Base-by-base conservation (phyloP, 805 yeast genomes). In the Suhomyces faveliae region DNA sequence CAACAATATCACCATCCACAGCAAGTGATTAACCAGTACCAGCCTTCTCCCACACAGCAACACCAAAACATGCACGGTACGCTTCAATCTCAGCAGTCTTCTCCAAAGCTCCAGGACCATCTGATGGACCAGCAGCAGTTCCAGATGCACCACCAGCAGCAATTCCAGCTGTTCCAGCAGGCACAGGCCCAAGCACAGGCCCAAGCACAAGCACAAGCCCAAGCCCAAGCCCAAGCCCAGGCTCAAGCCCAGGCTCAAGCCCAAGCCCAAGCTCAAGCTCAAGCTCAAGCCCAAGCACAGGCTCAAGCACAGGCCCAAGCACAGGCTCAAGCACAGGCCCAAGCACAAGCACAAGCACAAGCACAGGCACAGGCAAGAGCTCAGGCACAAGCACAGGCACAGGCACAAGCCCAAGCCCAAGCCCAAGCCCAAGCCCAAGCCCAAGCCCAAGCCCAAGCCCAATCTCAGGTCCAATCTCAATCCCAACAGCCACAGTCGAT, bases 271-370 rank as follows among this genome's bases (percentile, higher is more conserved):
- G 44, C 35, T 1, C 50, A 43, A 25, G 42, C 24, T 4, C 48
- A 41, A 11, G 49, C 47, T 8, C 41, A 38, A 13, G 44, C 47
- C 3, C 48, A 41, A 13, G 58, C 58, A 15, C 57, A 57, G 7
- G 56, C 54, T 22, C 58, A 53, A 9, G 59, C 55, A 30, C 55
- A 54, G 20, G 58, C 48, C 24, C 62, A 55, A 42, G 63, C 58
- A 35, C 60, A 57, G 7, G 52, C 43, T 42, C 39, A 40, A 20
- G 44, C 50, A 42, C 47, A 40, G n/a, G 48, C 46, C 2, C 45
- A 40, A 13, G 45, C 45, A 2, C 48, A 48, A 15, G 40, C 40
- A 8, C 45, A 47, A 12, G 29, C 48, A 22, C 22, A 29, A 13
- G 33, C 44, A 5, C 29, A 27, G n/a, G 43, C 35, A 2, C 43